Evolutionary conservation across 2,329 filamentous ascomycete genomes (phyloP), one percentile per base, ranked within the genome.

Genomic region (Lecanoromycetidae sp.): DNA sequence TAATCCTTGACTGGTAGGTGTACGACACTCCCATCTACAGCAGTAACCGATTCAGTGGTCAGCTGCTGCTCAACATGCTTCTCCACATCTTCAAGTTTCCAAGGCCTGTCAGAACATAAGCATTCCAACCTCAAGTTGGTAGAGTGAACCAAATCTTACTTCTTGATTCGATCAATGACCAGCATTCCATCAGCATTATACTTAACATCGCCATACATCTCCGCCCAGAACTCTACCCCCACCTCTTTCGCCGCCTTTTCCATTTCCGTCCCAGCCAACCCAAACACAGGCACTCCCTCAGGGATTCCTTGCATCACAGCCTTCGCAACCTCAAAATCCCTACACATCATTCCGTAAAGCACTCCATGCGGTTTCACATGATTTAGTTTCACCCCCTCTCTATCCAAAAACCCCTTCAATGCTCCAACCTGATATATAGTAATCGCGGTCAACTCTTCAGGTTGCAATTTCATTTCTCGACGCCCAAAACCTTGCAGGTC

Each of bases 401-500:
- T 69, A 27, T 75, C 70, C 2, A 82, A 63, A 51, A 81, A 76
- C 1, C 64, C 77, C 51, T 76, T 71, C 2, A 82, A 63, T 0
- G 78, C 76, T 2, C 79, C 79, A 27, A 82, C 71, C 57, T 82
- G 79, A 60, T 82, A 82, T 26, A 77, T 61, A 0, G 74, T 68
- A 52, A 74, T 71, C 6, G 75, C 74, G 1, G 72, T 74, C 51
- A 76, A 63, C 54, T 80, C 76, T 15, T 74, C 72, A 1, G 73
- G 67, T 1, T 67, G 63, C 55, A 82, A 67, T 36, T 75, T 72
- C 59, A 82, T 80, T 52, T 76, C 71, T 15, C 79, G 69, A 2
- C 79, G 66, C 2, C 79, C 79, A 55, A 82, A 82, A 7, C 79
- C 79, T 61, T 77, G 70, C 19, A 80, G 67, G 57, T 82, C 79